Evolutionary conservation across 208 protist genomes (phyloP), one percentile per base, ranked within the genome.

Genomic region (Porcisia hertigi): DNA sequence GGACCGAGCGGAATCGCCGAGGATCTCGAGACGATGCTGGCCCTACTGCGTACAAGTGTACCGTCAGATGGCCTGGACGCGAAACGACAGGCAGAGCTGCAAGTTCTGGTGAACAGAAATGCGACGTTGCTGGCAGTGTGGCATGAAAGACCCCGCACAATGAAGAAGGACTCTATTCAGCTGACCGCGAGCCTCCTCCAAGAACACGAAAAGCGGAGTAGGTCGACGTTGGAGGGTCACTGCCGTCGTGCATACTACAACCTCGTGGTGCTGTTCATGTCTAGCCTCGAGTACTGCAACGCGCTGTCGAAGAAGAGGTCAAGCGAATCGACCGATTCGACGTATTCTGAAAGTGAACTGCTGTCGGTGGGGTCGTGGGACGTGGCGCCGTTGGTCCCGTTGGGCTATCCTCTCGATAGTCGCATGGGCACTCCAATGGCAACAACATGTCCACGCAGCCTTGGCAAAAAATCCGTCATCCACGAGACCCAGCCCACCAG

Each of bases 181-280:
- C 60, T 65, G 34, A 65, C 39, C 34, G n/a, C n/a, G 60, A 66
- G 60, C 39, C n/a, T 74, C 59, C 58, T 79, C 18, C 72, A 52
- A 7, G 75, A 74, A 20, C 52, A 69, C 67, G 39, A 79, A 23
- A 36, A 73, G 58, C 41, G 12, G 47, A 41, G 36, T 8, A 58
- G 75, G 39, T 41, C 45, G 23, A 59, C 75, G 20, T 30, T 79
- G 58, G 75, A 73, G 75, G 53, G 71, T 52, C 71, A 59, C 69
- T 59, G 67, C 36, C 58, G 69, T 20, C 71, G 67, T 2, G 75
- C 66, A 5, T 39, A 74, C 59, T 79, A 74, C 69, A 73, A 79
- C 67, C 53, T 79, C 11, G 47, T 45, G 9, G 41, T 43, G 39
- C 69, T 79, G 36, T 59, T 63, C 67, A 57, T 54, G 69, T 79